A percentile compares a stretch with the other conserved stretches of the same genome.
Conservation (phyloP, 768 basidiomycete species). For the Gyrodon lividus region DNA sequence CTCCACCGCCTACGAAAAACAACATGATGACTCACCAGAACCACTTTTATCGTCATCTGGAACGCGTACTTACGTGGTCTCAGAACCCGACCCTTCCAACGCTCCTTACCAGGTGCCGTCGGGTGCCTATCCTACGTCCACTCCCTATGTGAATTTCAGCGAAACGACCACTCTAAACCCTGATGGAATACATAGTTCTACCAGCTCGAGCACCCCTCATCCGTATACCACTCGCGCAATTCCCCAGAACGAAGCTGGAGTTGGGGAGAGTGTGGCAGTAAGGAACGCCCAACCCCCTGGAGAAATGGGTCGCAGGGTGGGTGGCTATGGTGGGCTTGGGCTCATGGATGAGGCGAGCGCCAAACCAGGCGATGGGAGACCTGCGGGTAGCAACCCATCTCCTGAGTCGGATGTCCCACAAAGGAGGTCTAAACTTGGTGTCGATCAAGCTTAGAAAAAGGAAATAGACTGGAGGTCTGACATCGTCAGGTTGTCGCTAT, state of each 20-base stretch:
- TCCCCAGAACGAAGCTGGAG: constrained; percentile 41
- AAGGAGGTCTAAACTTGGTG: constrained; percentile 45
- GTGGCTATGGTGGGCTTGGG: constrained; percentile 42
- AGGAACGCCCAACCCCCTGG: constrained; percentile 44
- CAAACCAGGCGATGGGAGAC: constrained; percentile 33
- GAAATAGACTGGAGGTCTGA: constrained; percentile 31
- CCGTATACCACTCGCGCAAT: constrained; percentile 43
- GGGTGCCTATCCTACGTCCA: constrained; percentile 59
- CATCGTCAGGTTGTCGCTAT: constrained; percentile 1
- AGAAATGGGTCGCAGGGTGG: constrained; percentile 42
- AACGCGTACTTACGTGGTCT: constrained; percentile 69
- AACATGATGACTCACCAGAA: constrained; percentile 51
- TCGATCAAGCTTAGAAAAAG: constrained; percentile 50
- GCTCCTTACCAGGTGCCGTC: constrained; percentile 68
- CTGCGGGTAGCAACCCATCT: constrained; percentile 48
- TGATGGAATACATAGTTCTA: constrained; percentile 41
- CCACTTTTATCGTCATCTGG: constrained; percentile 44
- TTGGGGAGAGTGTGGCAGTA: constrained; percentile 48
- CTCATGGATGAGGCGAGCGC: constrained; percentile 44
- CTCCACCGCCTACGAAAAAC: constrained; percentile 57
- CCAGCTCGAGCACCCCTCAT: constrained; percentile 43
- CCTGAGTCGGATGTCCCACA: constrained; percentile 40
- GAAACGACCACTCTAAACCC: constrained; percentile 41
- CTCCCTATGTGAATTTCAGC: constrained; percentile 44
- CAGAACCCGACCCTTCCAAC: constrained; percentile 62